Base-by-base conservation (phyloP, 768 basidiomycete genomes). In the Calocybe cyanea region DNA sequence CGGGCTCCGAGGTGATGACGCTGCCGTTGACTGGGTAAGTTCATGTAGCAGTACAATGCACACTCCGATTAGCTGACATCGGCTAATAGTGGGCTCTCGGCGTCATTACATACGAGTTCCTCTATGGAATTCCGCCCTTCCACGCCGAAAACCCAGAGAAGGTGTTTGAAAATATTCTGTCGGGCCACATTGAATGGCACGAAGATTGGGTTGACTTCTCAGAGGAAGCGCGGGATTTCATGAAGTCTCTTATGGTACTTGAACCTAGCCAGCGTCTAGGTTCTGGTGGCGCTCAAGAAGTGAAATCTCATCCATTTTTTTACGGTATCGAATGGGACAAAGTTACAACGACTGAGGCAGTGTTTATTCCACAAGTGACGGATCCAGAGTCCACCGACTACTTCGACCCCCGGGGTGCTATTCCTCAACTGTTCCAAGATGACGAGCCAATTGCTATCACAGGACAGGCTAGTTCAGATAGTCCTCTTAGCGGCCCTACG, bases 351-450 rank as follows among this genome's bases (percentile, higher is more conserved):
- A 80, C 83, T 4, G 88, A 95, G 66, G 92, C 93, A 8, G 89
- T 86, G 24, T 99, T 99, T 69, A 92, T 98, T 41, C 96, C 96
- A 38, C 87, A 93, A 59, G 82, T 96, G 25, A 80, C 87, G 11
- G 94, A 98, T 65, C 93, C 94, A 3, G 94, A 97, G 67, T 95
- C 92, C 17, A 99, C 96, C n/a, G 96, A 99, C 63, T 99, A 99
- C 68, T 99, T 99, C 58, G 96, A 99, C 68, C 81, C 93, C 50
- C 84, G 96, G 35, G 96, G 96, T 3, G 95, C 95, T 13, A 81
- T 89, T 35, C 81, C 85, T 23, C 89, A 92, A 59, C 68, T 90
- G 28, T 96, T 98, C 76, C 86, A 92, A 38, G 95, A 97, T 48
- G 91, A 94, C 38, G 91, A 92, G 40, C 72, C 74, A 34, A 59